Evolutionary conservation across 257 asterid genomes (phyloP), one percentile per base, ranked within the genome.

Genomic region (Petrea volubilis): DNA sequence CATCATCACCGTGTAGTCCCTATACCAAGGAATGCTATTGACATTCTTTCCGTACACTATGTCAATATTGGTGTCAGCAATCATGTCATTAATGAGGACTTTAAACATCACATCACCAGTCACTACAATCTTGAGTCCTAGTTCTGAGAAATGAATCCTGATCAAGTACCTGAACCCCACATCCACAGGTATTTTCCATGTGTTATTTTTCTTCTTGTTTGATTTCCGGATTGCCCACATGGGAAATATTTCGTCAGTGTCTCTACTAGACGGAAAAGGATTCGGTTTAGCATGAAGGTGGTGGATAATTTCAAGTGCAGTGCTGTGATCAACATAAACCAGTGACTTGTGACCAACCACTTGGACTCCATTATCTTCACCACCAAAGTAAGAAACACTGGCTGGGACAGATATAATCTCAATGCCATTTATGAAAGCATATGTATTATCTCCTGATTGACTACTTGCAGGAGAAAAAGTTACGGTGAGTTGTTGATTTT

Each of bases 111-210:
- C 62, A 4, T 65, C 79, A 14, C 79, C 84, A 49, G 28, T 47
- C 25, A 43, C 68, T 15, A 55, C 70, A 14, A 70, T 51, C 76
- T 64, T 68, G 33, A 77, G 72, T 62, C 81, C 88, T 51, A 79
- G 38, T 21, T 80, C 83, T 5, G 75, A 80, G 77, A 83, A 85
- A 76, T 88, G 88, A 52, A 88, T 74, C 82, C 91, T 81, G 24
- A 83, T 56, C 83, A 85, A 63, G 55, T 88, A 85, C 68, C 75
- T 77, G 40, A 83, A 88, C 15, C 95, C 88, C 33, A 83, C 81
- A 77, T 82, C 76, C 31, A 83, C 85, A 0, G 81, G 66, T 70
- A 73, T 34, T 55, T 33, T 77, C 91, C 90, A 85, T 6, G 79
- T 76, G 5, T 36, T 58, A 18, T 60, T 69, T 3, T 65, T 44